phyloP scores from a whole-genome alignment of 169 alveolate species.

The Babesia ovata region DNA sequence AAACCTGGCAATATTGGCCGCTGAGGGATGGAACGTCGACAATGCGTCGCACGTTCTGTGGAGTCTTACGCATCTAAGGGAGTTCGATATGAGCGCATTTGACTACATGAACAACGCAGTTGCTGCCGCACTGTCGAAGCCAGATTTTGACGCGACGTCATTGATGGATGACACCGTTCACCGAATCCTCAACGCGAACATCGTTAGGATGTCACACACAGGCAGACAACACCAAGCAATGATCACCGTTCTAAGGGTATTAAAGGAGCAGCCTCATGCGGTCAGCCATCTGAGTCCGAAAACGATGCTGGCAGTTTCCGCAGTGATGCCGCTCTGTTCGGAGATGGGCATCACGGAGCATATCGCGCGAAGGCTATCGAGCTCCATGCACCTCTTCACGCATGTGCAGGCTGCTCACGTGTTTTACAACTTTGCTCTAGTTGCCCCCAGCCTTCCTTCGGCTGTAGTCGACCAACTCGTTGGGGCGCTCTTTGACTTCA shows the following conservation, averaged over 20 bases:
- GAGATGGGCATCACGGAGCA: slow-evolving; percentile 2
- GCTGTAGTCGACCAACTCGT: slow-evolving; percentile 20
- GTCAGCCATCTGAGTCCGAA: slow-evolving; percentile 49
- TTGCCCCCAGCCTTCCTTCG: slow-evolving; percentile 27
- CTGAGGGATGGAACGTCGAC: slow-evolving; percentile 30
- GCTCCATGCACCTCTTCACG: slow-evolving; percentile 31
- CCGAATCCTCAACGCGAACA: slow-evolving; percentile 42
- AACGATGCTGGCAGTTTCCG: slow-evolving; percentile 42
- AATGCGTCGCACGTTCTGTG: slow-evolving; percentile 50
- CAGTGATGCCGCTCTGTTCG: slow-evolving; percentile 39
- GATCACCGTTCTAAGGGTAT: neutral
- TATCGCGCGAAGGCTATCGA: neutral
- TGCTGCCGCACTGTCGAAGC: neutral
- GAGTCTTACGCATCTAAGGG: slow-evolving; percentile 56
- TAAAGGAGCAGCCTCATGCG: neutral
- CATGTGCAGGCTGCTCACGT: slow-evolving; percentile 45
- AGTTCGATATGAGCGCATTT: slow-evolving; percentile 34
- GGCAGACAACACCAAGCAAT: slow-evolving; percentile 24
- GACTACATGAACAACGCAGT: slow-evolving; percentile 51
- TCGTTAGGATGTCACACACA: slow-evolving; percentile 44
- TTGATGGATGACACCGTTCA: slow-evolving; percentile 41
- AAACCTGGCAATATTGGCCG: slow-evolving; percentile 40
- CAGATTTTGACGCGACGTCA: slow-evolving; percentile 6
- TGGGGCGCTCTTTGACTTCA: slow-evolving; percentile 32
- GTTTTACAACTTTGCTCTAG: slow-evolving; percentile 44